Percentiles rank a stretch among this genome's conserved stretches.
Evolutionary conservation across 192 early-diverging fungal species (phyloP).

Genomic region (Backusella australiensis): DNA sequence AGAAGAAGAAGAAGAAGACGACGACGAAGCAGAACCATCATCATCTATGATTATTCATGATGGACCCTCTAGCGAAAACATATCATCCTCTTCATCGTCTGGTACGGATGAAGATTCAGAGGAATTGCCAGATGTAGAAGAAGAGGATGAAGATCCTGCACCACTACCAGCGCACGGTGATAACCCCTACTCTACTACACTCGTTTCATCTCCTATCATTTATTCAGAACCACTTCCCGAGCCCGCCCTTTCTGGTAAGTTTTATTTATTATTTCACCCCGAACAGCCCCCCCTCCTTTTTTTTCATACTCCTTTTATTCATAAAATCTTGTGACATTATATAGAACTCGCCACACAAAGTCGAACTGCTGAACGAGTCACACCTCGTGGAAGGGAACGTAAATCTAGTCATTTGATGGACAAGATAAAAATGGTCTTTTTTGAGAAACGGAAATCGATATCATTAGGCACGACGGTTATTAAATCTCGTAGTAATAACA

Average conservation of each 20-base stretch:
- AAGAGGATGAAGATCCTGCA: background rate
- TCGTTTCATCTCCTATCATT: conserved; percentile 5
- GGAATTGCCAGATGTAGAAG: background rate
- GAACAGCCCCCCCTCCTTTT: background rate
- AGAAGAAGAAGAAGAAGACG: background rate
- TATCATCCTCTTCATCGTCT: background rate
- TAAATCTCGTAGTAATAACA: background rate
- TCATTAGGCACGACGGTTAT: background rate
- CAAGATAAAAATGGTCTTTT: conserved; percentile 30
- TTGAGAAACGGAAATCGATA: conserved; percentile 25
- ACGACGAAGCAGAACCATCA: background rate
- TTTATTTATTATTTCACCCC: background rate
- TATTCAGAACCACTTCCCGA: conserved; percentile 11
- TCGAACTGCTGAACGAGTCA: conserved; percentile 4
- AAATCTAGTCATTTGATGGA: conserved; percentile 17
- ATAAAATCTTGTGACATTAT: conserved; percentile 1
- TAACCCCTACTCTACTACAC: background rate
- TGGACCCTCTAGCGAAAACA: background rate
- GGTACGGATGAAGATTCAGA: background rate
- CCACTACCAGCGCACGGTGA: background rate
- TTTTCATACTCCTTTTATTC: background rate
- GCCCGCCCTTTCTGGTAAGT: background rate
- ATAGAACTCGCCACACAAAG: background rate
- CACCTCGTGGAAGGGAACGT: conserved; percentile 12
- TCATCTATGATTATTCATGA: background rate